Conservation (phyloP, 805 yeast genomes). For the Candida insectorum region DNA sequence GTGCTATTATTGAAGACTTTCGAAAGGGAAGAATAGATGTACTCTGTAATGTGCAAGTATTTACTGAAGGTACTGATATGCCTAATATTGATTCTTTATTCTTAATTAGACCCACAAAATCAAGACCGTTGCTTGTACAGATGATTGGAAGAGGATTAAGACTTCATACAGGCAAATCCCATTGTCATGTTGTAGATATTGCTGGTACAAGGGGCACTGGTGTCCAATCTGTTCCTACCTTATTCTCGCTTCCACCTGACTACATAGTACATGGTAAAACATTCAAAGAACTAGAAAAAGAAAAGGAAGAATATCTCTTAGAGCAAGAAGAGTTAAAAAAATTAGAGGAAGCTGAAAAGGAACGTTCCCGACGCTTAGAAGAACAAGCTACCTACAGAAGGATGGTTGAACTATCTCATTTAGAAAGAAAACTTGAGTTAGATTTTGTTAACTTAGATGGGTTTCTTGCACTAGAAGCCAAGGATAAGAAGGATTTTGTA, state of each 20-base stretch:
- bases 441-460: conserved; percentile 38
- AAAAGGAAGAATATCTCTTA: conserved; percentile 9
- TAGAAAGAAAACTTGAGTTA: conserved; percentile 16
- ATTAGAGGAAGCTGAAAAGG: conserved; percentile 6
- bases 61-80: conserved; percentile 94
- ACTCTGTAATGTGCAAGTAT: conserved; percentile 80
- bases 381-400: conserved; percentile 10
- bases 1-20: conserved; percentile 53
- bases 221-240: conserved; percentile 52
- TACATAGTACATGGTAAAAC: conserved; percentile 11
- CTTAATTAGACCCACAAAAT: conserved; percentile 76
- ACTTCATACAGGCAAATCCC: conserved; percentile 52
- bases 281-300: conserved; percentile 9
- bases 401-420: conserved; percentile 10
- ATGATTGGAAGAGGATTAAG: conserved; percentile 92
- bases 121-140: conserved; percentile 68
- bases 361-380: conserved; percentile 9
- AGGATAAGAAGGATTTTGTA: conserved; percentile 10
- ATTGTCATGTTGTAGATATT: conserved; percentile 76
- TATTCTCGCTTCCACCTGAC: conserved; percentile 32
- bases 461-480: conserved; percentile 24
- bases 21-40: conserved; percentile 62
- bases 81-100: conserved; percentile 83
- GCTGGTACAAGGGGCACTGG: conserved; percentile 59
- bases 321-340: conserved; percentile 7